Conservation (phyloP, 257 asterid species). For the Solanum arcanum region DNA sequence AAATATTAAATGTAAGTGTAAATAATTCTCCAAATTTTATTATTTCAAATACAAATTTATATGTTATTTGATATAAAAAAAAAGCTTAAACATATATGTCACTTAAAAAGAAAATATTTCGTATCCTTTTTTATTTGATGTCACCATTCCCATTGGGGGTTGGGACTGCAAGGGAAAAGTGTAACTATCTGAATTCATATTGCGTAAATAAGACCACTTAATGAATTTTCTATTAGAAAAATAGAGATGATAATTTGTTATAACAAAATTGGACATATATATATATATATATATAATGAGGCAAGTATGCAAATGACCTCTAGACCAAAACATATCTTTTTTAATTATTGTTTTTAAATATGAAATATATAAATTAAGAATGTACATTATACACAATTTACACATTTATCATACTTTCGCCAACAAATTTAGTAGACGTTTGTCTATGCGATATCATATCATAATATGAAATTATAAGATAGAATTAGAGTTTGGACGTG, state of each 20-base stretch:
- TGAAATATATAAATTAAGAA: not conserved
- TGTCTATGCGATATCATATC: no score
- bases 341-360: no score
- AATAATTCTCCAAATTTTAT: not conserved
- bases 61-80: no score
- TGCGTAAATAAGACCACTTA: no score
- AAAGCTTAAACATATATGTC: not conserved
- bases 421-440: not conserved
- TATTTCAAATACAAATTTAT: no score
- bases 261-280: not conserved
- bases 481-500: no score
- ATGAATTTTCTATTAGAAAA: no score
- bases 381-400: not conserved
- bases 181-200: not conserved
- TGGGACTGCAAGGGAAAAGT: not conserved
- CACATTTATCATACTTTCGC: not conserved
- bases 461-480: no score
- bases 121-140: not conserved
- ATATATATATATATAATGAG: no score
- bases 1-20: no score
- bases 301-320: not conserved
- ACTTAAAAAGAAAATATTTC: not conserved
- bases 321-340: not conserved
- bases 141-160: not conserved
- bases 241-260: not conserved